Percentiles rank a stretch among this genome's conserved stretches.
These are phyloP conservation scores for Rostrohypoxylon terebratum DNA, from an alignment of 495 filamentous ascomycete species.

Conservation along the genomic window DNA sequence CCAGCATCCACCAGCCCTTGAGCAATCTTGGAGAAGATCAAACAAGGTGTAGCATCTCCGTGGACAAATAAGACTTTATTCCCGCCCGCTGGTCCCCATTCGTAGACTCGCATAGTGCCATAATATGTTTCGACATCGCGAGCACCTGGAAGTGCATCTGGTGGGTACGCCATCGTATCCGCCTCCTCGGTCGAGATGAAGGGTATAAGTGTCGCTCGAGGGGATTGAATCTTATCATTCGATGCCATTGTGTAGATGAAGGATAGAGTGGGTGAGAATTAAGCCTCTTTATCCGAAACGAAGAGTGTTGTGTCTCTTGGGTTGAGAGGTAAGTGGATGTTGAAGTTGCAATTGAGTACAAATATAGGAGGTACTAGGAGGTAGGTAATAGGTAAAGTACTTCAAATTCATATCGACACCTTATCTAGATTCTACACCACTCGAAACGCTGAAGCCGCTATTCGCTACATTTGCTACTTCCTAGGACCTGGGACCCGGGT, in stretches of 20 bases:
- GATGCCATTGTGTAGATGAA: constrained; percentile 22
- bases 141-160: constrained; percentile 77
- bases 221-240: constrained; percentile 21
- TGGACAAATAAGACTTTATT: constrained; percentile 81
- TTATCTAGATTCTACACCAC: not conserved
- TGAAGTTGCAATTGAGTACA: not conserved
- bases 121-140: constrained; percentile 80
- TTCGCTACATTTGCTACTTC: not conserved
- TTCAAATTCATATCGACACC: not conserved
- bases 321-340: not conserved
- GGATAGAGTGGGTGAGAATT: not conserved
- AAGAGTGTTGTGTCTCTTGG: not conserved
- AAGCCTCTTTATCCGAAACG: not conserved
- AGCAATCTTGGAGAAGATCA: constrained; percentile 72
- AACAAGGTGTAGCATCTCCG: constrained; percentile 81
- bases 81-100: constrained; percentile 81
- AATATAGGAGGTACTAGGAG: too few species aligned
- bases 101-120: constrained; percentile 78
- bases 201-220: constrained; percentile 27
- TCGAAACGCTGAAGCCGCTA: not conserved
- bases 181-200: constrained; percentile 35
- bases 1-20: constrained; percentile 73
- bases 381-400: too few species aligned
- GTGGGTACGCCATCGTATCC: constrained; percentile 68
- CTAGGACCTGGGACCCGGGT: not conserved